Evolutionary conservation across 164 flowering plant genomes (phyloP).

Genomic region (Chimonanthus salicifolius): DNA sequence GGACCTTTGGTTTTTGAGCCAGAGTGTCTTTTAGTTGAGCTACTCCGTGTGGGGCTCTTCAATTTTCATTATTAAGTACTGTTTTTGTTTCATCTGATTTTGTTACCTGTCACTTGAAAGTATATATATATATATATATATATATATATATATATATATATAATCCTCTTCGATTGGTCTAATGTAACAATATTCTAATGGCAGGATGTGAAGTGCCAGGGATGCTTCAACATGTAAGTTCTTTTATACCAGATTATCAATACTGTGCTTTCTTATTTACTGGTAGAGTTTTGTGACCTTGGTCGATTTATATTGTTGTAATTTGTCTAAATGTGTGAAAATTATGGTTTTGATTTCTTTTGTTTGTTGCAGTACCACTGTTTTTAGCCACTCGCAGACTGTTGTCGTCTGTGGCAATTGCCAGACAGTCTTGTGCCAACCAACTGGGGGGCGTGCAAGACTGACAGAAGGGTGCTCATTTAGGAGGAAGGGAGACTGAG

Average conservation of each 20-base stretch:
- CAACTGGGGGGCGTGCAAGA: slow-evolving; percentile 16
- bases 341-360: neutral
- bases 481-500: slow-evolving; percentile 16
- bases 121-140: too few relatives aligned
- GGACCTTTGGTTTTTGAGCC: too few relatives aligned
- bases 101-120: too few relatives aligned
- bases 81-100: too few relatives aligned
- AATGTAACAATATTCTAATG: neutral
- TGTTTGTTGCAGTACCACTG: slow-evolving; percentile 9
- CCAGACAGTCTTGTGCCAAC: slow-evolving; percentile 17
- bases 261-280: neutral
- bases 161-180: neutral
- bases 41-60: too few relatives aligned
- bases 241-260: neutral
- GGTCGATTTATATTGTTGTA: neutral
- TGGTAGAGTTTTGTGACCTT: neutral
- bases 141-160: too few relatives aligned
- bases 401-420: slow-evolving; percentile 18
- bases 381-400: slow-evolving; percentile 18
- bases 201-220: slow-evolving; percentile 18
- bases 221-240: slow-evolving; percentile 18
- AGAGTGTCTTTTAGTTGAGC: too few relatives aligned
- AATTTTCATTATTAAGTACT: too few relatives aligned
- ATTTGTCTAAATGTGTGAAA: neutral
- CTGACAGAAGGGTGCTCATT: slow-evolving; percentile 19